Evolutionary conservation across 2,329 filamentous ascomycete species (phyloP), one percentile per base, ranked within the genome.

Genomic region (Gnomoniopsis sp.): DNA sequence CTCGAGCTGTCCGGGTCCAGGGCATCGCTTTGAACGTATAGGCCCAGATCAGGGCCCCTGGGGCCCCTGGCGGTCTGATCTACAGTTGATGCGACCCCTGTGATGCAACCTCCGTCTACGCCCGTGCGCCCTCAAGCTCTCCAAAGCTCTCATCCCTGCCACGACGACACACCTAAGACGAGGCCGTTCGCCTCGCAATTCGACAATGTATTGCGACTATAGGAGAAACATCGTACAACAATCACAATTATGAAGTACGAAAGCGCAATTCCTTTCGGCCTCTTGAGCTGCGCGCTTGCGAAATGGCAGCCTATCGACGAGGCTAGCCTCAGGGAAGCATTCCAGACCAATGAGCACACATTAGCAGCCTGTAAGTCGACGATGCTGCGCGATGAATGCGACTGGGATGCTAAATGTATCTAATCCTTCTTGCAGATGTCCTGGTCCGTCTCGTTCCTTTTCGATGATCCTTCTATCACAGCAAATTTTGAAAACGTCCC

Each of bases 351-450:
- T 36, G 49, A 60, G 8, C 50, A 49, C 3, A 58, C 55, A 12
- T 36, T 60, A 19, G 55, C 57, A 54, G 49, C 58, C 30, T 60
- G 58, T 60, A 47, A 60, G 58, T 38, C n/a, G 14, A 36, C 12
- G 19, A n/a, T 4, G 12, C 10, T 15, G 12, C 17, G 6, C 43
- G n/a, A 15, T 7, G 17, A 17, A 3, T 14, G 7, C 11, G 7
- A 36, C 17, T 23, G 6, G 38, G 15, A 12, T 43, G 38, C 38
- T 17, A 19, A 30, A n/a, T 36, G 43, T 58, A 34, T 54, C 36
- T 15, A 6, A 21, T 23, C 1, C 22, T 4, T 3, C 44, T 22
- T 11, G n/a, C 38, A 59, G 57, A 59, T 22, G 22, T 55, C 15
- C 36, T 49, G n/a, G 57, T 59, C 49, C 22, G 44, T 1, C 19